Conservation (phyloP, 1,139 yeast species). For the Sugiyamaella pinicola region DNA sequence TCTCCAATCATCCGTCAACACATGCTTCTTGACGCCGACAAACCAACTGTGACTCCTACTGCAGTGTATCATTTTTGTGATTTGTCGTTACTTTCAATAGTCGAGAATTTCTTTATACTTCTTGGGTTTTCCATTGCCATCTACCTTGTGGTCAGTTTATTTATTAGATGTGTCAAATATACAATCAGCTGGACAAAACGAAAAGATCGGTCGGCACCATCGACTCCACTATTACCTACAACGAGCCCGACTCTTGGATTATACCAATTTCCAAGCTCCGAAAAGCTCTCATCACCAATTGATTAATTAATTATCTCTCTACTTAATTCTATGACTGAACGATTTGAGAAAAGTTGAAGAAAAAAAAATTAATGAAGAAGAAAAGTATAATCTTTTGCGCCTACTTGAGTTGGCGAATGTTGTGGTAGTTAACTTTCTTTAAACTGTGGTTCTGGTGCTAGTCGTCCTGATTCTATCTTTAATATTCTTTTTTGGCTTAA, state of each 20-base stretch:
- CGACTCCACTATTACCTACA: constrained; percentile 16
- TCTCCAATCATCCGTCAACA: constrained; percentile 23
- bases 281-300: constrained; percentile 13
- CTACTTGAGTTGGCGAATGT: not conserved
- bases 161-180: constrained; percentile 11
- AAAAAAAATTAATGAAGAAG: too few relatives aligned
- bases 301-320: not conserved
- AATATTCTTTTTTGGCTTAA: not conserved
- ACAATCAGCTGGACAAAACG: constrained; percentile 14
- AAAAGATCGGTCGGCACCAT: constrained; percentile 12
- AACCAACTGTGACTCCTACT: not conserved
- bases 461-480: too few relatives aligned
- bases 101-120: constrained; percentile 5
- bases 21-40: constrained; percentile 23
- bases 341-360: too few relatives aligned
- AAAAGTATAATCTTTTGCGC: too few relatives aligned
- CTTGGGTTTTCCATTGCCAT: constrained; percentile 12
- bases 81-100: constrained; percentile 5
- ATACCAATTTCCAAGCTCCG: constrained; percentile 12
- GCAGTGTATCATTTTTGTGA: not conserved
- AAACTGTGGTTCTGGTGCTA: too few relatives aligned
- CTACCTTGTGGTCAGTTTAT: constrained; percentile 10
- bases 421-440: not conserved
- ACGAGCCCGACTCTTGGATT: constrained; percentile 15
- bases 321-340: too few relatives aligned